A percentile compares a stretch with the other conserved stretches of the same genome.
Evolutionary conservation across 805 yeast genomes (phyloP).

Genomic region (Candida mattraensis): DNA sequence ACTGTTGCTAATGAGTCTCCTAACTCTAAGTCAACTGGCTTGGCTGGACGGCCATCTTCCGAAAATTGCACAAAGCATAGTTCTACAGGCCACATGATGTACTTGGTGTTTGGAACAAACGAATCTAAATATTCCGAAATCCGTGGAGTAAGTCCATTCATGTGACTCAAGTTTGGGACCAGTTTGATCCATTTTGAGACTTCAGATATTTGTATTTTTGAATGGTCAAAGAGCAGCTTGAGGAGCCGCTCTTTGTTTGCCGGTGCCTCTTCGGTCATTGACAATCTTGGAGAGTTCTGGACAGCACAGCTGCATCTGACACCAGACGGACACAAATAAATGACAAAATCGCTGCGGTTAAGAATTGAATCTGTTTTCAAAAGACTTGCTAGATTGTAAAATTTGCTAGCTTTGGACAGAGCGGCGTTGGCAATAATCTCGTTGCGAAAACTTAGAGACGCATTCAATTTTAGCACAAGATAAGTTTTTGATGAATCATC

Average conservation of each 20-base stretch:
- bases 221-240: constrained; percentile 38
- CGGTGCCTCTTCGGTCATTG: constrained; percentile 41
- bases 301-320: constrained; percentile 45
- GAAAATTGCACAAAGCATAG: constrained; percentile 61
- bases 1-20: constrained; percentile 29
- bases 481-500: constrained; percentile 8
- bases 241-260: constrained; percentile 38
- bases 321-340: constrained; percentile 57
- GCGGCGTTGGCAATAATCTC: constrained; percentile 42
- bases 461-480: constrained; percentile 44
- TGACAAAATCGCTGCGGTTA: constrained; percentile 35
- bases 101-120: constrained; percentile 42
- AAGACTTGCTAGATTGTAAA: constrained; percentile 22
- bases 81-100: constrained; percentile 70
- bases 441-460: constrained; percentile 47
- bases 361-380: constrained; percentile 15
- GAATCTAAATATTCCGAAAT: constrained; percentile 52
- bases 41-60: constrained; percentile 9
- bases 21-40: constrained; percentile 10
- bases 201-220: constrained; percentile 19
- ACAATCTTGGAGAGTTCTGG: constrained; percentile 34
- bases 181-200: constrained; percentile 59
- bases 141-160: constrained; percentile 66
- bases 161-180: constrained; percentile 65
- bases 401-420: constrained; percentile 13